phyloP scores from a whole-genome alignment of 352 stramenopile genomes.

The Globisporangium polare region DNA sequence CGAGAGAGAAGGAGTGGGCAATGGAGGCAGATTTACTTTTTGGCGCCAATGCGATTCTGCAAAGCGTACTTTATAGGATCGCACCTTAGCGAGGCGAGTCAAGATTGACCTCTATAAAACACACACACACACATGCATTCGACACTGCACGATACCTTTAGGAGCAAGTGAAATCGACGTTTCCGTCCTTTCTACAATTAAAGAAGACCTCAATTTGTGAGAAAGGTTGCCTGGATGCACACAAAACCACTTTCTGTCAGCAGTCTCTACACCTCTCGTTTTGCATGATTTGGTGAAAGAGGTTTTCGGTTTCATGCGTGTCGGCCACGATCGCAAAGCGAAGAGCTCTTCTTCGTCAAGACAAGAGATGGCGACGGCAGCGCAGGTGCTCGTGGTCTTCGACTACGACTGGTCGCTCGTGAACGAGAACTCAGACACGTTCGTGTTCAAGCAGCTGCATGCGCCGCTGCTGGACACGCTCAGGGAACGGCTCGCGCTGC shows the following conservation, averaged over 20 bases:
- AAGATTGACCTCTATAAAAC: background rate
- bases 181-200: too few species aligned
- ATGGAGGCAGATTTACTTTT: constrained; percentile 3
- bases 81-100: constrained; percentile 5
- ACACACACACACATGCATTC: too few species aligned
- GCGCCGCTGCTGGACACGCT: constrained; percentile 50
- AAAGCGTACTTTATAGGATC: constrained; percentile 1
- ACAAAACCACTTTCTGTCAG: too few species aligned
- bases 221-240: too few species aligned
- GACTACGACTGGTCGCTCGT: constrained; percentile 86
- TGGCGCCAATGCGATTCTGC: constrained; percentile 23
- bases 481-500: constrained; percentile 14
- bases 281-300: too few species aligned
- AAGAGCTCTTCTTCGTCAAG: background rate
- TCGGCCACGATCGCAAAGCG: background rate
- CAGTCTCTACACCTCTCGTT: too few species aligned
- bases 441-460: constrained; percentile 65
- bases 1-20: background rate
- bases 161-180: too few species aligned
- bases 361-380: background rate
- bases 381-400: constrained; percentile 56
- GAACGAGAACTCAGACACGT: constrained; percentile 82
- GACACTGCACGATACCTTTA: too few species aligned
- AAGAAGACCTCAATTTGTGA: too few species aligned
- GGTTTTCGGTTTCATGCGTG: background rate